Conservation (phyloP, 306 rosid genomes). For the Cotoneaster glaucophyllus region DNA sequence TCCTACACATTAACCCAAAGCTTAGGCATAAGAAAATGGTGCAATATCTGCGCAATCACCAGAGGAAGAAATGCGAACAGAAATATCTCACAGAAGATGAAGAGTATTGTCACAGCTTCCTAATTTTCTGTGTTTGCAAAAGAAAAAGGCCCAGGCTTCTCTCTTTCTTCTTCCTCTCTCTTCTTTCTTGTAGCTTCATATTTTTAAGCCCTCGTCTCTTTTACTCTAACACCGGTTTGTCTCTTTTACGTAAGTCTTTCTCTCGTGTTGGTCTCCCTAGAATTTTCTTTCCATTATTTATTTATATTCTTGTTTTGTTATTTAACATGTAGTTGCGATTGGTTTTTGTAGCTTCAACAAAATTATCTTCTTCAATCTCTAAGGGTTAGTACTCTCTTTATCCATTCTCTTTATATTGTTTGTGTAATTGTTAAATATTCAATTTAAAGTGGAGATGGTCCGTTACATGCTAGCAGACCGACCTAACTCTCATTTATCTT, state of each 20-base stretch:
- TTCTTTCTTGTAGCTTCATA: not conserved
- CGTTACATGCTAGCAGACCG: not conserved
- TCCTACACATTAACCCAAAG: too few relatives aligned
- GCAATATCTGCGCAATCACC: slow-evolving; percentile 1
- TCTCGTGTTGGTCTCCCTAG: not conserved
- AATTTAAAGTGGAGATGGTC: not conserved
- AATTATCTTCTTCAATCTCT: slow-evolving; percentile 47
- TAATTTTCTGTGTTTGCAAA: slow-evolving; percentile 30
- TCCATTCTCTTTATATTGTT: not conserved
- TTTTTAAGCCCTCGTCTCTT: not conserved
- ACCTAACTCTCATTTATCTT: too few relatives aligned
- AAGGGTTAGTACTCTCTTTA: slow-evolving; percentile 30
- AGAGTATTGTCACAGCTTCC: slow-evolving; percentile 26
- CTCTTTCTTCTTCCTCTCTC: not conserved
- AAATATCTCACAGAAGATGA: slow-evolving; percentile 14
- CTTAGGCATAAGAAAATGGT: not conserved
- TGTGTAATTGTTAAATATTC: not conserved
- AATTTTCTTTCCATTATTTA: not conserved
- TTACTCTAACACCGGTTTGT: not conserved
- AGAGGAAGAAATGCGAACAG: not conserved
- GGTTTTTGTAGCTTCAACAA: slow-evolving; percentile 42
- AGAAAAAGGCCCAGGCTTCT: slow-evolving; percentile 36
- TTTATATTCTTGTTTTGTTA: not conserved
- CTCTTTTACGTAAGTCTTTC: not conserved
- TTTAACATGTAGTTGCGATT: slow-evolving; percentile 6